Evolutionary conservation across 176 grass and related monocot genomes (phyloP).

Genomic region (Melocanna baccifera): DNA sequence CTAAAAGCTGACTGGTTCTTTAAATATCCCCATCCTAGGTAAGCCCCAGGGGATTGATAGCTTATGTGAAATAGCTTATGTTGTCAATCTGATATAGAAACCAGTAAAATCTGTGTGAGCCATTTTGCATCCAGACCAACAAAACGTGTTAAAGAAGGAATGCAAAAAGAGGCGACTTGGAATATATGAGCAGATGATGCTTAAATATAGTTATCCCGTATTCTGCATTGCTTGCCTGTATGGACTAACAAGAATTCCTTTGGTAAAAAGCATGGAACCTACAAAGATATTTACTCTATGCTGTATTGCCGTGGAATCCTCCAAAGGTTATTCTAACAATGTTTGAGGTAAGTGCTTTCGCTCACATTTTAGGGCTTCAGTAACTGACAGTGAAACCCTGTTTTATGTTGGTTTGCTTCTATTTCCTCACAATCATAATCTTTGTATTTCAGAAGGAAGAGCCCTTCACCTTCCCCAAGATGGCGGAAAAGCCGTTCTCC

Average conservation of each 20-base stretch:
- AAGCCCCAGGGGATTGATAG: neutral
- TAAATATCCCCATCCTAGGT: neutral
- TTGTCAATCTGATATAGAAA: neutral
- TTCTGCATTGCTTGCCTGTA: slow-evolving; percentile 38
- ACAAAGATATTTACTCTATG: slow-evolving; percentile 56
- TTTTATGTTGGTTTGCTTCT: slow-evolving; percentile 25
- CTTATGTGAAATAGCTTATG: neutral
- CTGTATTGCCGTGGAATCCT: slow-evolving; percentile 54
- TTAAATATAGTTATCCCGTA: neutral
- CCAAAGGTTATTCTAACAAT: slow-evolving; percentile 53
- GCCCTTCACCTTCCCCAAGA: slow-evolving; percentile 71
- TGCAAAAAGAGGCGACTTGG: neutral
- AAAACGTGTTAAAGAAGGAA: neutral
- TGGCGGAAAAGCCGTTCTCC: slow-evolving; percentile 50
- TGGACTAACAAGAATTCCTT: slow-evolving; percentile 50
- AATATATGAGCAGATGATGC: slow-evolving; percentile 20
- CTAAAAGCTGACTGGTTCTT: neutral
- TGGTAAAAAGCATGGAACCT: slow-evolving; percentile 54
- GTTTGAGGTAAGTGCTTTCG: slow-evolving; percentile 54
- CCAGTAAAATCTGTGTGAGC: neutral
- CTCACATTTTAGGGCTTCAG: slow-evolving; percentile 31
- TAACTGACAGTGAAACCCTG: slow-evolving; percentile 22
- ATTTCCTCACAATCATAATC: slow-evolving; percentile 25
- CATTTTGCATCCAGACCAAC: slow-evolving; percentile 5
- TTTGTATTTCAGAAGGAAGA: slow-evolving; percentile 67